A percentile compares a stretch with the other conserved stretches of the same genome.
Evolutionary conservation across 768 basidiomycete species (phyloP).

Genomic region (Naematelia encephala): DNA sequence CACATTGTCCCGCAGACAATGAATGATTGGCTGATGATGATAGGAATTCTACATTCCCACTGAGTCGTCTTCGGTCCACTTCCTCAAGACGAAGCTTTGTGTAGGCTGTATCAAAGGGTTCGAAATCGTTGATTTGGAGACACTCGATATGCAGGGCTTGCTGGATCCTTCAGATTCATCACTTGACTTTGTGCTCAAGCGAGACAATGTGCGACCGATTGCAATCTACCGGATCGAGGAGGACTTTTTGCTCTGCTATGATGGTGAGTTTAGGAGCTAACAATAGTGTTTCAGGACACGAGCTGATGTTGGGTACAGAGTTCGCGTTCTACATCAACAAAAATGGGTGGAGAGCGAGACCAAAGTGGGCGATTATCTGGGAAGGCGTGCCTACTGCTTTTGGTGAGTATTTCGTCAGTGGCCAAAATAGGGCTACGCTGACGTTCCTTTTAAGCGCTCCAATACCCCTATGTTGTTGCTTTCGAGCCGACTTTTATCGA

Average conservation of each 20-base stretch:
- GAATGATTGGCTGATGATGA: slow-evolving; percentile 4
- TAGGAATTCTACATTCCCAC: slow-evolving; percentile 99
- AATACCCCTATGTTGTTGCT: slow-evolving; percentile 93
- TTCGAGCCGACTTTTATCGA: slow-evolving; percentile 97
- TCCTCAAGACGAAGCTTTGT: slow-evolving; percentile 93
- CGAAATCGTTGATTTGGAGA: slow-evolving; percentile 97
- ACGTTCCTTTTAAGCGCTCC: slow-evolving; percentile 62
- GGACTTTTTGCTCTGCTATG: slow-evolving; percentile 95
- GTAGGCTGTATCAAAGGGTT: slow-evolving; percentile 96
- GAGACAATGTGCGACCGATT: slow-evolving; percentile 85
- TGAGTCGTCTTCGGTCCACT: slow-evolving; percentile 93
- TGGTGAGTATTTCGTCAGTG: slow-evolving; percentile 67
- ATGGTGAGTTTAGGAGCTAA: slow-evolving; percentile 66
- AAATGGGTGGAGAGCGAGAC: slow-evolving; percentile 84
- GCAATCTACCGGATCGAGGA: slow-evolving; percentile 96
- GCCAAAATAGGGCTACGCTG: slow-evolving; percentile 2
- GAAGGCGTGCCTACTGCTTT: slow-evolving; percentile 91
- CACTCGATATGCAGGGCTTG: slow-evolving; percentile 90
- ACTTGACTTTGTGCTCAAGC: slow-evolving; percentile 87
- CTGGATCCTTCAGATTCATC: slow-evolving; percentile 87
- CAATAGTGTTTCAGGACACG: not conserved
- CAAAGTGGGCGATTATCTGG: slow-evolving; percentile 94
- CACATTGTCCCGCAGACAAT: no score
- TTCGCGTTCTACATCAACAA: slow-evolving; percentile 99
- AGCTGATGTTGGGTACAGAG: slow-evolving; percentile 57